phyloP scores from a whole-genome alignment of 2,329 filamentous ascomycete species.

The Simplicillium aogashimaense region DNA sequence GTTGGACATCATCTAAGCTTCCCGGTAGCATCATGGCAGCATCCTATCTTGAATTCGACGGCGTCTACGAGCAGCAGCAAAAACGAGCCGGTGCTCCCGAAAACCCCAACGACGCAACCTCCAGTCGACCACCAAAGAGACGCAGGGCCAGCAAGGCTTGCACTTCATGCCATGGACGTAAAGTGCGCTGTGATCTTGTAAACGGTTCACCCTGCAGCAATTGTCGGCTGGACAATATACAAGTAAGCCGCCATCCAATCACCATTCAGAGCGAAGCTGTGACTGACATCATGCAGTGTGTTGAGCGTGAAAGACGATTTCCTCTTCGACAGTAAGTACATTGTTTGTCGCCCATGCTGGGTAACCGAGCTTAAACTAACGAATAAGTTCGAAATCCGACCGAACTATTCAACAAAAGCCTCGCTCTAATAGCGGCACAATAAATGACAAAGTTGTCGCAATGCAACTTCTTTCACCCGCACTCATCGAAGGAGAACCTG shows the following conservation, averaged over 20 bases:
- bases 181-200: not conserved
- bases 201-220: not conserved
- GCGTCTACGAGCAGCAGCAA: no score
- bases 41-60: no score
- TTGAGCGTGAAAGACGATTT: not conserved
- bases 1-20: no score
- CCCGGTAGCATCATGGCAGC: no score
- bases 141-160: not conserved
- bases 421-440: not conserved
- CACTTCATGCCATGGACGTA: not conserved
- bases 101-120: no score
- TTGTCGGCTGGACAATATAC: not conserved
- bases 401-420: not conserved
- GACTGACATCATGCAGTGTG: not conserved
- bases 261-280: not conserved
- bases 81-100: no score
- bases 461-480: not conserved
- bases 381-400: not conserved
- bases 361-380: not conserved
- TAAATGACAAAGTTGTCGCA: not conserved
- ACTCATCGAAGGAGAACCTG: not conserved
- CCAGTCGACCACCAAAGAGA: no score
- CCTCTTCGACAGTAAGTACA: not conserved
- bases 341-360: no score
- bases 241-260: not conserved